Percentiles rank a stretch among this genome's conserved stretches.
Evolutionary conservation across 2,329 filamentous ascomycete genomes (phyloP).

Genomic region (Colletotrichum tropicicola): DNA sequence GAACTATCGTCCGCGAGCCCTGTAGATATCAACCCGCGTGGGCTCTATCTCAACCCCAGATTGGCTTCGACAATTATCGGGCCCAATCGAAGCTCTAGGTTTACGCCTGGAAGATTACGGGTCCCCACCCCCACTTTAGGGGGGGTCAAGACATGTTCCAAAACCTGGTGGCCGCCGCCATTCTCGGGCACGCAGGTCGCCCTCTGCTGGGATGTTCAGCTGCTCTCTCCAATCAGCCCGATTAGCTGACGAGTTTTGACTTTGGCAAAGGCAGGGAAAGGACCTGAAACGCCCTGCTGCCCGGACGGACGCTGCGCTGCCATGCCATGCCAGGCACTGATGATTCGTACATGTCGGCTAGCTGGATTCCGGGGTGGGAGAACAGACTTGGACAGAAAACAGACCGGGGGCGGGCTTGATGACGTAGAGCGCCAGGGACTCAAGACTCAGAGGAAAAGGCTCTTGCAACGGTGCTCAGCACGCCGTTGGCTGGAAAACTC

Average conservation of each 20-base stretch:
- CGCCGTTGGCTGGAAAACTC: not conserved
- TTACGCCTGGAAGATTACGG: conserved; percentile 18
- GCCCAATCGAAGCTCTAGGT: conserved; percentile 10
- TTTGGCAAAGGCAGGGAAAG: conserved; percentile 12
- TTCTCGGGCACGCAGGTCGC: not conserved
- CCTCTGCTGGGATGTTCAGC: conserved; percentile 8
- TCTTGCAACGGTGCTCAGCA: not conserved
- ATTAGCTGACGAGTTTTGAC: conserved; percentile 9
- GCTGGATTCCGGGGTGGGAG: not conserved
- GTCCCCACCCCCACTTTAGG: conserved; percentile 21
- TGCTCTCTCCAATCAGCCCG: conserved; percentile 17
- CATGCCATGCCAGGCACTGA: not conserved
- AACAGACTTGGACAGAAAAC: not conserved
- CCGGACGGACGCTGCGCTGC: not conserved
- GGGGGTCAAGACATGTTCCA: not conserved
- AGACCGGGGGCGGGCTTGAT: not conserved
- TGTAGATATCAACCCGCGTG: conserved; percentile 11
- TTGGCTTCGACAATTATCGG: conserved; percentile 1
- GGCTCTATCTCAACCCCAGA: conserved; percentile 7
- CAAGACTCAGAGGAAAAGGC: not conserved
- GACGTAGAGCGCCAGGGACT: not conserved
- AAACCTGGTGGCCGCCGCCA: not conserved
- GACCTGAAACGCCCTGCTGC: not conserved
- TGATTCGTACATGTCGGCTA: conserved; percentile 1
- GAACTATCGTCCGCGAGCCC: not conserved